Conservation (phyloP, 176 grass and related monocot species). For the Oryza punctata region DNA sequence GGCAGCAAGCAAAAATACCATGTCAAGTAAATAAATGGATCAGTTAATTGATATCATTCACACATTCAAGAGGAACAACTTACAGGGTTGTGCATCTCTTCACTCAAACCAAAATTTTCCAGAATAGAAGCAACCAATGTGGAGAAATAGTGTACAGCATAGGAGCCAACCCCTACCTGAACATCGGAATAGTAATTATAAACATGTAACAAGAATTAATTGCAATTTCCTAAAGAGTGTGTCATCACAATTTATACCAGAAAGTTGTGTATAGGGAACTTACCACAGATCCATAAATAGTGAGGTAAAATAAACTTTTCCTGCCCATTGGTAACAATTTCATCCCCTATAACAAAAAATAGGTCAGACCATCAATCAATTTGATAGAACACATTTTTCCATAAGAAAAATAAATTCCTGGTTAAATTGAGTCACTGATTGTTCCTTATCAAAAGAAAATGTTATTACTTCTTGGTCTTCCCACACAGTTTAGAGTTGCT, state of each 20-base stretch:
- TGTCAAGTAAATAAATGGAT: neutral
- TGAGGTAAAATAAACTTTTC: constrained; percentile 83
- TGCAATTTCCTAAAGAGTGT: constrained; percentile 16
- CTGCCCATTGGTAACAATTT: constrained; percentile 89
- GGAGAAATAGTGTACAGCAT: constrained; percentile 82
- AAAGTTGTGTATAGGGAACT: constrained; percentile 26
- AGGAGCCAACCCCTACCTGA: constrained; percentile 88
- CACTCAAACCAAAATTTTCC: constrained; percentile 72
- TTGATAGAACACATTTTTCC: neutral
- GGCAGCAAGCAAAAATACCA: neutral
- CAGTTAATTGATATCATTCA: neutral
- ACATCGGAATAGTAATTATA: constrained; percentile 18
- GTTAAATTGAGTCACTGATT: neutral
- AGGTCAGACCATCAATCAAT: constrained; percentile 39
- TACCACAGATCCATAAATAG: constrained; percentile 97
- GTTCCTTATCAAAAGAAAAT: constrained; percentile 14
- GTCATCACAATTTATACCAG: constrained; percentile 21
- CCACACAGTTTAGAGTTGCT: neutral
- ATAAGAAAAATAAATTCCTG: constrained; percentile 12
- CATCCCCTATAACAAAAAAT: constrained; percentile 67
- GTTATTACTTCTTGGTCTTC: neutral
- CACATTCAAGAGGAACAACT: constrained; percentile 40
- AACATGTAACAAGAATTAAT: constrained; percentile 13
- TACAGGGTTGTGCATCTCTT: constrained; percentile 98
- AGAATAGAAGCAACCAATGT: constrained; percentile 75